Percentiles rank a stretch among this genome's conserved stretches.
These are phyloP conservation scores for Termitomyces bulborhizus DNA, from an alignment of 768 basidiomycete species.

Conservation along the genomic window DNA sequence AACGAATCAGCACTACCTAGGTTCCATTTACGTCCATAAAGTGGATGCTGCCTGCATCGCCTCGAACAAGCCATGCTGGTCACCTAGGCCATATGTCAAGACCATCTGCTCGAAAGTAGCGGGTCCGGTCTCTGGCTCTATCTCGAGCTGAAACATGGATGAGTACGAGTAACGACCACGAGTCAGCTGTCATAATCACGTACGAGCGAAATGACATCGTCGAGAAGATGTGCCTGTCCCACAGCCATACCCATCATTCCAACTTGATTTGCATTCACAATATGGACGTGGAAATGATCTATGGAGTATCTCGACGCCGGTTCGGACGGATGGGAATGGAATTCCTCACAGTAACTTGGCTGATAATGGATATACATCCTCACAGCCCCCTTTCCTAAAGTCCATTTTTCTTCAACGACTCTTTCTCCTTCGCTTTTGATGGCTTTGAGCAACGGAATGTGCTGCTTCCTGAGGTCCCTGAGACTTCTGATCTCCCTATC, in stretches of 20 bases:
- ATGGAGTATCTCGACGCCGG: not conserved
- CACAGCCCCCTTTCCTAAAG: slow-evolving; percentile 52
- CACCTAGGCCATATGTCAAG: slow-evolving; percentile 77
- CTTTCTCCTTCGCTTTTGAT: slow-evolving; percentile 53
- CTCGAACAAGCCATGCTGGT: slow-evolving; percentile 66
- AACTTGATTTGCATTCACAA: slow-evolving; percentile 71
- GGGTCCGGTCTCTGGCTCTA: slow-evolving; percentile 50
- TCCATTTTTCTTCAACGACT: slow-evolving; percentile 60
- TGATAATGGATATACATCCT: slow-evolving; percentile 92
- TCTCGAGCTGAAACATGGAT: slow-evolving; percentile 32
- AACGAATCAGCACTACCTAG: not conserved
- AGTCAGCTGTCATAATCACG: slow-evolving; percentile 10
- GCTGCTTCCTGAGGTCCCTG: slow-evolving; percentile 63
- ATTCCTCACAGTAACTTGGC: slow-evolving; percentile 69
- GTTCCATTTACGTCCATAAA: slow-evolving; percentile 2
- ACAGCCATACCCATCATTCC: slow-evolving; percentile 69
- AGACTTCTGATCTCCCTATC: slow-evolving; percentile 60
- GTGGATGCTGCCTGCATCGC: slow-evolving; percentile 34
- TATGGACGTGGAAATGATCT: slow-evolving; percentile 96
- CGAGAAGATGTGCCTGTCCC: slow-evolving; percentile 90
- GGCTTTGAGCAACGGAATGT: slow-evolving; percentile 60
- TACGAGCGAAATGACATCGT: slow-evolving; percentile 86
- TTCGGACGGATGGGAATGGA: not conserved
- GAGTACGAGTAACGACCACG: not conserved
- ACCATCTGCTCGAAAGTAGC: slow-evolving; percentile 66